phyloP scores from a whole-genome alignment of 768 basidiomycete species.

The Phanerochaete sordida region DNA sequence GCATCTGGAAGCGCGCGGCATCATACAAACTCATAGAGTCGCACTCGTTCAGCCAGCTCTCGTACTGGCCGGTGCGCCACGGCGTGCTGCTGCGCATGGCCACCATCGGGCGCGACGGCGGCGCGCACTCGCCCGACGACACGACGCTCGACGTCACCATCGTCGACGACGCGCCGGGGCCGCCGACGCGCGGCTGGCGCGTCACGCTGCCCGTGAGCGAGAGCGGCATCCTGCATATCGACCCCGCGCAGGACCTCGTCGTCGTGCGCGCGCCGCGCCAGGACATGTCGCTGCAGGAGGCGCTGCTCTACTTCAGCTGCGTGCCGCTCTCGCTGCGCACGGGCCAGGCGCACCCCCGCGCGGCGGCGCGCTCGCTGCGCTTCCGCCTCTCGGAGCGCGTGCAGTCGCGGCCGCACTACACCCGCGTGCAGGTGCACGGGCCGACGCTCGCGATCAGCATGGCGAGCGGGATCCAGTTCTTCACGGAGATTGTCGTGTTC shows the following conservation, averaged over 20 bases:
- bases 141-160: background rate
- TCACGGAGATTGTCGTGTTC: background rate
- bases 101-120: background rate
- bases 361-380: background rate
- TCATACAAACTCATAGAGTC: background rate
- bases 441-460: background rate
- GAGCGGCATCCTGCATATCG: background rate
- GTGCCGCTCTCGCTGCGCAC: background rate
- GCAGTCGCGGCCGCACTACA: constrained; percentile 1
- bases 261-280: background rate
- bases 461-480: background rate
- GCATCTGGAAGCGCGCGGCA: background rate
- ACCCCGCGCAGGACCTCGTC: background rate
- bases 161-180: background rate
- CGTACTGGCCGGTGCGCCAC: background rate
- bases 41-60: background rate
- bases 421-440: background rate
- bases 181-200: background rate
- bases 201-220: background rate
- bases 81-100: background rate
- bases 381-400: background rate
- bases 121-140: background rate
- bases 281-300: too few relatives aligned
- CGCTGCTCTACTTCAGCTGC: background rate
- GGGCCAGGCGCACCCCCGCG: background rate